Percentiles rank a stretch among this genome's conserved stretches.
These are phyloP conservation scores for Mortierella sp. DNA, from an alignment of 371 early-diverging fungal genomes.

Conservation along the genomic window DNA sequence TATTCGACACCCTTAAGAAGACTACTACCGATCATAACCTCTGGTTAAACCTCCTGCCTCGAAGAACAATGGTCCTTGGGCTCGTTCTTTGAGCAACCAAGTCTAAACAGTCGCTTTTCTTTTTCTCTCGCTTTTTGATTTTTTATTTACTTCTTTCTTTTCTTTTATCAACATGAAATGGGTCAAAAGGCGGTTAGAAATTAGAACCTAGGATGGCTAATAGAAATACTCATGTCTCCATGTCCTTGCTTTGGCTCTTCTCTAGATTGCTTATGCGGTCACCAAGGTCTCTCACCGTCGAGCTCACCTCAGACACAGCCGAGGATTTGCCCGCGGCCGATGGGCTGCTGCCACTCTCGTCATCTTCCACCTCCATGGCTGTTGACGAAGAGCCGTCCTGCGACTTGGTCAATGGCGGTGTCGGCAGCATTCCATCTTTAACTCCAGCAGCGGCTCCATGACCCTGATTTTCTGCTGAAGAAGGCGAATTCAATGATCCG, in stretches of 20 bases:
- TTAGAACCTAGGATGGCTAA: too few species aligned
- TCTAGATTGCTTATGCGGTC: conserved; percentile 42
- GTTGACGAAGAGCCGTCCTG: conserved; percentile 23
- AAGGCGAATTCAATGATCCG: background rate
- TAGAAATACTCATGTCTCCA: background rate
- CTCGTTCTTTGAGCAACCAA: too few species aligned
- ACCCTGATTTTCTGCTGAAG: conserved; percentile 3
- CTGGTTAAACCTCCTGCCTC: too few species aligned
- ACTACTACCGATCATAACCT: too few species aligned
- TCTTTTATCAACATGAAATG: background rate
- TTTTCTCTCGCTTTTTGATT: background rate
- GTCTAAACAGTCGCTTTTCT: background rate
- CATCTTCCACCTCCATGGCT: conserved; percentile 42
- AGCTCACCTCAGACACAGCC: background rate
- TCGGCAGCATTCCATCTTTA: conserved; percentile 49
- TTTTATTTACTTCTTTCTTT: background rate
- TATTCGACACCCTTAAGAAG: too few species aligned
- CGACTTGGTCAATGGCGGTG: conserved; percentile 47
- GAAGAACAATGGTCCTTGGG: too few species aligned
- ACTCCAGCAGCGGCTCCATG: background rate
- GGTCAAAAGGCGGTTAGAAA: background rate
- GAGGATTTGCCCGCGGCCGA: background rate
- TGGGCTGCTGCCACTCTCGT: background rate
- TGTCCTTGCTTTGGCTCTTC: conserved; percentile 22
- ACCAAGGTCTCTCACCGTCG: conserved; percentile 39